These are phyloP conservation scores for Vitis hybrid DNA, from an alignment of 177 flowering plant species.

Conservation along the genomic window DNA sequence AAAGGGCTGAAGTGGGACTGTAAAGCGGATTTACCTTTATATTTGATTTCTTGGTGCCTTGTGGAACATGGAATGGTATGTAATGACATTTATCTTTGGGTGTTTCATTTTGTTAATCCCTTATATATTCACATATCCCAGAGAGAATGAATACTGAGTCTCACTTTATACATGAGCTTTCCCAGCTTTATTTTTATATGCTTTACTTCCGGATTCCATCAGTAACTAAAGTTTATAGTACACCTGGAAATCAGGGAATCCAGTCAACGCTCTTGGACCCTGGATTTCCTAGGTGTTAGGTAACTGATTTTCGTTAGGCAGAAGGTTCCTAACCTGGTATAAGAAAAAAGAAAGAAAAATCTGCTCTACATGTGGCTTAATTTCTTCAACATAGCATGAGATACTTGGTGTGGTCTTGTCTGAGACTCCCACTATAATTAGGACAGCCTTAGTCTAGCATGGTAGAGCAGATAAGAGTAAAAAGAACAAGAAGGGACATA, in stretches of 20 bases:
- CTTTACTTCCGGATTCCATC: neutral
- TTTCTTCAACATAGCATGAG: neutral
- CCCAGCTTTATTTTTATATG: neutral
- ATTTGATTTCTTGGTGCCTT: neutral
- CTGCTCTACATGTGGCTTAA: neutral
- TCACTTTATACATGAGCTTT: neutral
- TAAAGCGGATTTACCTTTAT: neutral
- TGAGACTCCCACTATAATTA: neutral
- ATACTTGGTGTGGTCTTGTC: neutral
- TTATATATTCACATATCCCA: neutral
- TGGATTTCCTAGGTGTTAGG: neutral
- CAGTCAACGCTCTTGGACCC: no score
- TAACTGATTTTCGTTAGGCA: no score
- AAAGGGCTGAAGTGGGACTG: neutral
- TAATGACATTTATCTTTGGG: neutral
- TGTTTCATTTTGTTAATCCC: neutral
- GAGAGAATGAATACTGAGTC: neutral
- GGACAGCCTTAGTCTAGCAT: neutral
- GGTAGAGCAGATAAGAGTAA: no score
- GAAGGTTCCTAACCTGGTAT: neutral
- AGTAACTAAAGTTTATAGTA: neutral
- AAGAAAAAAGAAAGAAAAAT: neutral
- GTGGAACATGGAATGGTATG: conserved; percentile 1
- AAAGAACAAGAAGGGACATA: no score
- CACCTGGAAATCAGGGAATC: neutral